A percentile compares a stretch with the other conserved stretches of the same genome.
These are phyloP conservation scores for Chlamydomonas sp. DNA, from an alignment of 139 green algal species.

Conservation along the genomic window DNA sequence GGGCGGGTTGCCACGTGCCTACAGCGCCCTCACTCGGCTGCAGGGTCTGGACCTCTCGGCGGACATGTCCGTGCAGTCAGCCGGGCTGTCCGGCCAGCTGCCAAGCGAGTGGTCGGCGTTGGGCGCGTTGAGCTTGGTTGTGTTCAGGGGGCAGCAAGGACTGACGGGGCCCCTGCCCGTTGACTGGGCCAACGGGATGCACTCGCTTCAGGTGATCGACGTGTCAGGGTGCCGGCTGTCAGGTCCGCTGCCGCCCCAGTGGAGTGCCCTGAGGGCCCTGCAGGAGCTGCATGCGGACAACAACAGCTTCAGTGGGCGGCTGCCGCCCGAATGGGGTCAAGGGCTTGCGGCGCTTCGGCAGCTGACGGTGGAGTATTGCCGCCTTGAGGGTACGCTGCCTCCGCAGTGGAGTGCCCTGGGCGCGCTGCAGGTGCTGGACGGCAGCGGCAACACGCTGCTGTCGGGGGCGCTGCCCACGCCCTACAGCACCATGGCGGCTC, in stretches of 20 bases:
- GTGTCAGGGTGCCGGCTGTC: not conserved
- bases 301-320: too few species aligned
- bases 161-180: too few species aligned
- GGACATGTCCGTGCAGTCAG: not conserved
- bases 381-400: not conserved
- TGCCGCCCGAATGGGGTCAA: too few species aligned
- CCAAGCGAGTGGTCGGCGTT: not conserved
- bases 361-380: too few species aligned
- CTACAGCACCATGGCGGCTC: slow-evolving; percentile 9
- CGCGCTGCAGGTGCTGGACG: not conserved
- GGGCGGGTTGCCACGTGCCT: not conserved
- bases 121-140: not conserved
- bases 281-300: not conserved
- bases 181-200: too few species aligned
- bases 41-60: not conserved
- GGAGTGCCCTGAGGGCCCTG: not conserved
- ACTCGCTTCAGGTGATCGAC: not conserved
- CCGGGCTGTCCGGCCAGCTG: not conserved
- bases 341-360: too few species aligned
- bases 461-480: slow-evolving; percentile 8
- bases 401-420: not conserved
- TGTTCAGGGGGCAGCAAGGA: too few species aligned
- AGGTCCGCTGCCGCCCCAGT: not conserved
- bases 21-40: not conserved
- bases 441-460: slow-evolving; percentile 17